Evolutionary conservation across 169 alveolate genomes (phyloP), one percentile per base, ranked within the genome.

Genomic region (Eimeria acervulina): DNA sequence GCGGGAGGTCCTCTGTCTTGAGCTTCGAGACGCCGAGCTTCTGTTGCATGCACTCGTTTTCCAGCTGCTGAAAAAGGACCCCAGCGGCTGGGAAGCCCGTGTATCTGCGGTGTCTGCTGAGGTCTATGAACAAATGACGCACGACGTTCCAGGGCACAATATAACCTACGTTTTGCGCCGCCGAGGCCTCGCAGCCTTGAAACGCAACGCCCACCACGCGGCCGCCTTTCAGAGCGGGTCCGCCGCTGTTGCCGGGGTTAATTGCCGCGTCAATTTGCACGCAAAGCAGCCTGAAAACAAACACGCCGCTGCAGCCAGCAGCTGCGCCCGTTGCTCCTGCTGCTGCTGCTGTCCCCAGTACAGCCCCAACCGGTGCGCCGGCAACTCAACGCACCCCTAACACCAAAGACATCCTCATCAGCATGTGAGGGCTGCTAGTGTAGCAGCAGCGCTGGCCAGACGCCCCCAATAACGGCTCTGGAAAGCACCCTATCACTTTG

Each of bases 181-280:
- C 93, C 31, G 93, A 52, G 89, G 96, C 97, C 81, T 97, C 98
- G 90, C 93, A 97, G 3, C 98, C 98, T 95, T 98, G 99, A 95
- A 97, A 98, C 31, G 99, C 98, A 28, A 98, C 98, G 42, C 99
- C 99, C 6, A 97, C 97, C 36, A 98, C 98, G 87, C 97, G 97
- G 10, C 98, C 98, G 31, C 95, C 98, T 95, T 97, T 98, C 47
- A 98, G 63, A 1, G 98, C 99, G 4, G 99, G 99, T 1, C 99
- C 99, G 0, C 99, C 99, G 44, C 98, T 96, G 95, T 98, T 98
- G 44, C 99, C 99, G 0, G 99, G 98, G 84, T 98, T 98, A 85
- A 98, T 97, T 51, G 99, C 99, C 1, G 99, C 99, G 94, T 98
- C 99, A 42, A 98, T 98, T 95, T 98, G 99, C 47, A 97, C 98